phyloP scores from a whole-genome alignment of 495 filamentous ascomycete species.

The Aspergillus heteromorphus region DNA sequence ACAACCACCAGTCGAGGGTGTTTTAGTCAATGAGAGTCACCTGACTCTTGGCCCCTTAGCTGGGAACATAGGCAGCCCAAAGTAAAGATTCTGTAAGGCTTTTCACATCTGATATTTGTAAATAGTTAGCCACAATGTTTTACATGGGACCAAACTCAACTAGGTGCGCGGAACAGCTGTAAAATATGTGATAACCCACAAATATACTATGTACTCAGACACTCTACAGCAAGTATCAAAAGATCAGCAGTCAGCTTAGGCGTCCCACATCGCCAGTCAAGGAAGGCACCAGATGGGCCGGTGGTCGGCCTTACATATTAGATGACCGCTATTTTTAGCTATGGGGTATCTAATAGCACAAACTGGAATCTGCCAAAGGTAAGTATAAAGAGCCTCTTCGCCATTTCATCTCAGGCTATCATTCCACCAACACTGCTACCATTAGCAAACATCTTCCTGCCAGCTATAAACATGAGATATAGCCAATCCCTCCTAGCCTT shows the following conservation, averaged over 20 bases:
- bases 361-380: not conserved
- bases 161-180: not conserved
- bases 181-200: not conserved
- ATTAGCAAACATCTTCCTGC: not conserved
- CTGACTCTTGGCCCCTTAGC: not conserved
- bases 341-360: not conserved
- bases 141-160: not conserved
- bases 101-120: not conserved
- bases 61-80: not conserved
- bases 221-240: not conserved
- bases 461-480: not conserved
- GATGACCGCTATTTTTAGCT: not conserved
- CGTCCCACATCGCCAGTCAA: not conserved
- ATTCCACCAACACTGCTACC: not conserved
- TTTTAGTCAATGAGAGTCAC: not conserved
- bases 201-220: not conserved
- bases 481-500: not conserved
- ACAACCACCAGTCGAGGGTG: not conserved
- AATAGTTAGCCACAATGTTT: not conserved
- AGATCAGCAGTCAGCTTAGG: conserved; percentile 2
- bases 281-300: not conserved
- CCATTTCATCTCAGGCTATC: not conserved
- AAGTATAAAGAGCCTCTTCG: not conserved
- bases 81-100: not conserved
- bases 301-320: conserved; percentile 1